Percentiles rank a stretch among this genome's conserved stretches.
These are phyloP conservation scores for Solanum aculeatissimum DNA, from an alignment of 305 asterid species.

Conservation along the genomic window DNA sequence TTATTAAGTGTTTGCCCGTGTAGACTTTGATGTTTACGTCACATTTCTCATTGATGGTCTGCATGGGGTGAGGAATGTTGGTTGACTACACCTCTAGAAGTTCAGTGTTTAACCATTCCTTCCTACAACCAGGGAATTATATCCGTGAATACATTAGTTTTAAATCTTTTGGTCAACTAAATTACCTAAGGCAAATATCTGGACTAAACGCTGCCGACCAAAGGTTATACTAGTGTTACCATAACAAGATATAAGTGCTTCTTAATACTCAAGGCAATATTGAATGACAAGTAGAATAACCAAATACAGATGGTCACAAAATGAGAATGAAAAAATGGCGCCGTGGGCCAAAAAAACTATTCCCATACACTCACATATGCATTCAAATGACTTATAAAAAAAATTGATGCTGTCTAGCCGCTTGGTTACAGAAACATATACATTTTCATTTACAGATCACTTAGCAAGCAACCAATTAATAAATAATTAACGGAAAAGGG, in stretches of 20 bases:
- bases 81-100: neutral
- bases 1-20: neutral
- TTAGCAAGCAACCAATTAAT: neutral
- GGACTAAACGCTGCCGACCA: neutral
- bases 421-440: neutral
- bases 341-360: neutral
- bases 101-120: neutral
- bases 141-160: neutral
- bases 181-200: neutral
- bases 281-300: neutral
- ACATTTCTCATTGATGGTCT: neutral
- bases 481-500: too few relatives aligned
- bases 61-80: neutral
- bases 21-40: neutral
- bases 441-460: neutral
- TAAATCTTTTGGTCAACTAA: neutral
- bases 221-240: neutral
- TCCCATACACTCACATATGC: neutral
- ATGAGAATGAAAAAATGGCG: neutral
- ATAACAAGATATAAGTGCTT: neutral
- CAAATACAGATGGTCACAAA: neutral
- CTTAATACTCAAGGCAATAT: neutral
- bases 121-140: neutral
- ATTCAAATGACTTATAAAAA: neutral
- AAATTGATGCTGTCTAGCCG: neutral